phyloP scores from a whole-genome alignment of 768 basidiomycete genomes.

The Saitozyma podzolica region DNA sequence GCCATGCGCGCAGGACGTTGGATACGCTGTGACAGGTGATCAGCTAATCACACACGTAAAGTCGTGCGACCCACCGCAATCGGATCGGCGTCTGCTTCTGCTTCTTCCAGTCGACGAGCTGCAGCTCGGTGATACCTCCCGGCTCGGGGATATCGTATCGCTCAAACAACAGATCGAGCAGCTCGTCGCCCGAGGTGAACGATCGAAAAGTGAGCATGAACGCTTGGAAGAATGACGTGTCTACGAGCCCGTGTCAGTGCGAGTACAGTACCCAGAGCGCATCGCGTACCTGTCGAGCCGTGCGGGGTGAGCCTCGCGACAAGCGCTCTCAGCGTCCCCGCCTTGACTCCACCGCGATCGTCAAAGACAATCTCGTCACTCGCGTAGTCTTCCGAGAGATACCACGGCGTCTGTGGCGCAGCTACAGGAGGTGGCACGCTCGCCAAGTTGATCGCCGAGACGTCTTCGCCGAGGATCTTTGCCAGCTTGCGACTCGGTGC shows the following conservation, averaged over 20 bases:
- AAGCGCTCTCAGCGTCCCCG: slow-evolving; percentile 79
- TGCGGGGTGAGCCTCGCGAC: slow-evolving; percentile 90
- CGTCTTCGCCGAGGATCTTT: slow-evolving; percentile 49
- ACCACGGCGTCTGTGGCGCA: slow-evolving; percentile 64
- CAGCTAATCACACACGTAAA: neutral
- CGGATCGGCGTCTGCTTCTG: slow-evolving; percentile 85
- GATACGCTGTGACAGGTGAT: slow-evolving; percentile 62
- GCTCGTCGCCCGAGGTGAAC: slow-evolving; percentile 77
- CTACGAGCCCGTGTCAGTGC: slow-evolving; percentile 51
- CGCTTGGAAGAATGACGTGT: slow-evolving; percentile 77
- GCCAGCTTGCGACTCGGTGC: slow-evolving; percentile 39
- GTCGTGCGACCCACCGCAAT: slow-evolving; percentile 64
- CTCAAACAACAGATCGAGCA: slow-evolving; percentile 75
- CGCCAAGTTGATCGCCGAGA: slow-evolving; percentile 12
- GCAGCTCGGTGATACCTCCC: slow-evolving; percentile 61
- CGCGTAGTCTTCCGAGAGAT: slow-evolving; percentile 75
- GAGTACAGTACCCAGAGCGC: neutral
- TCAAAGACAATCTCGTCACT: slow-evolving; percentile 81
- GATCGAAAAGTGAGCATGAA: slow-evolving; percentile 97
- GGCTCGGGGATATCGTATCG: slow-evolving; percentile 81
- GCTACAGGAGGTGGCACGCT: neutral
- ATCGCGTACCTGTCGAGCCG: slow-evolving; percentile 71
- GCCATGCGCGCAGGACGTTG: slow-evolving; percentile 86
- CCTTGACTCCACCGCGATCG: slow-evolving; percentile 77
- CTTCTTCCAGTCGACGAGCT: slow-evolving; percentile 76